Evolutionary conservation across 164 flowering plant species (phyloP), one percentile per base, ranked within the genome.

Genomic region (Magnolia officinalis): DNA sequence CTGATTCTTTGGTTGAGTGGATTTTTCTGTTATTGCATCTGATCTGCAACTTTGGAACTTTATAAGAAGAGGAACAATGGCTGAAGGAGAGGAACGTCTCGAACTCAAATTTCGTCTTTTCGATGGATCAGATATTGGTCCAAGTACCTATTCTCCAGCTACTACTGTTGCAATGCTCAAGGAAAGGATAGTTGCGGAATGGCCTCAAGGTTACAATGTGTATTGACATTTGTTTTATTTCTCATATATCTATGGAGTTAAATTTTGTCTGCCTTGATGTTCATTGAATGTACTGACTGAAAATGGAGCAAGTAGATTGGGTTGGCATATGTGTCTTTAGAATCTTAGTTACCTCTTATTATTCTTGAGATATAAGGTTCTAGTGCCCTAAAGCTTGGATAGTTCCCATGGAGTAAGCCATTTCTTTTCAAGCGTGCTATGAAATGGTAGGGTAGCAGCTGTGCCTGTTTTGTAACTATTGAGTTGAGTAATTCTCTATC

Each of bases 41-140:
- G 73, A 37, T 69, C 49, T 24, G n/a, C 26, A 20, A 71, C 24
- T 24, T 20, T 72, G 21, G 14, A 21, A 2, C 61, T 55, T 11
- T 55, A 58, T n/a, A 23, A 23, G 37, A 23, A 31, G 49, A 68
- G 19, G 13, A 10, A 72, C 55, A 49, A 88, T 86, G 90, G 85
- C 84, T 50, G 86, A 73, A 67, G 71, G 81, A 75, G 84, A 83
- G 67, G 84, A 80, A 29, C 55, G 61, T 24, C 75, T 88, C 19
- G 88, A 88, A 70, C 86, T 88, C 71, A 87, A 87, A 78, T 89
- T 89, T 75, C 72, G 92, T 31, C 75, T 89, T 66, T 85, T 78
- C 52, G 92, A 89, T 84, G 92, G 92, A 80, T 78, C 90, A 0
- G 92, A 89, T 76, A 84, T 89, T 13, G 92, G 92, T 78, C 92